Evolutionary conservation across 345 rosid genomes (phyloP).

Genomic region (Schrenkiella parvula): DNA sequence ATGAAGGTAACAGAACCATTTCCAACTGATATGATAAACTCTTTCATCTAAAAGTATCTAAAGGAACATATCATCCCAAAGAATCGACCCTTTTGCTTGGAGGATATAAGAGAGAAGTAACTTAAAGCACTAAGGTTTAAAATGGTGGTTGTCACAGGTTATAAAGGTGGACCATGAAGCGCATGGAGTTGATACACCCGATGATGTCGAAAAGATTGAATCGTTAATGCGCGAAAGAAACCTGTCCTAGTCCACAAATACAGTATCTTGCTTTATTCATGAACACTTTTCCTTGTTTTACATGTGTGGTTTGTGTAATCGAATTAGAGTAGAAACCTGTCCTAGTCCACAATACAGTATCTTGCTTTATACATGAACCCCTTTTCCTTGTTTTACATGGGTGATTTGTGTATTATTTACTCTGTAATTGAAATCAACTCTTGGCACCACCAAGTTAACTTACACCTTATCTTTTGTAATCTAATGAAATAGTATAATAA

Average conservation of each 20-base stretch:
- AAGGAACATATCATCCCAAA: not conserved
- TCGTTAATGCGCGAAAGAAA: constrained; percentile 67
- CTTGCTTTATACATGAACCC: not conserved
- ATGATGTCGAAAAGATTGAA: constrained; percentile 83
- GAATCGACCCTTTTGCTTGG: not conserved
- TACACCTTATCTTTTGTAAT: not conserved
- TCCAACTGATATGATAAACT: not conserved
- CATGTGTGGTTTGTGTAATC: not conserved
- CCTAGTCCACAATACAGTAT: constrained; percentile 29
- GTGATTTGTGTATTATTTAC: not conserved
- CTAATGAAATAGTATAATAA: not conserved
- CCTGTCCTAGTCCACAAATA: constrained; percentile 39
- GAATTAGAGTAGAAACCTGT: constrained; percentile 43
- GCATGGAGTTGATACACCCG: constrained; percentile 82
- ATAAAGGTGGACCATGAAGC: constrained; percentile 92
- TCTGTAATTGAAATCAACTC: not conserved
- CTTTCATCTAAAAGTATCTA: not conserved
- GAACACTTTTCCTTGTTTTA: not conserved
- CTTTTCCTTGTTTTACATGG: not conserved
- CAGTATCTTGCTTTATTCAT: not conserved
- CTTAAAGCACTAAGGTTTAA: not conserved
- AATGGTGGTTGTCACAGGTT: constrained; percentile 43
- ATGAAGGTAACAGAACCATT: constrained; percentile 62
- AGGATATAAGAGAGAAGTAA: not conserved
- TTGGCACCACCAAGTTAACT: not conserved